Evolutionary conservation across 176 grass and related monocot genomes (phyloP).

Genomic region (Oryza coarctata): DNA sequence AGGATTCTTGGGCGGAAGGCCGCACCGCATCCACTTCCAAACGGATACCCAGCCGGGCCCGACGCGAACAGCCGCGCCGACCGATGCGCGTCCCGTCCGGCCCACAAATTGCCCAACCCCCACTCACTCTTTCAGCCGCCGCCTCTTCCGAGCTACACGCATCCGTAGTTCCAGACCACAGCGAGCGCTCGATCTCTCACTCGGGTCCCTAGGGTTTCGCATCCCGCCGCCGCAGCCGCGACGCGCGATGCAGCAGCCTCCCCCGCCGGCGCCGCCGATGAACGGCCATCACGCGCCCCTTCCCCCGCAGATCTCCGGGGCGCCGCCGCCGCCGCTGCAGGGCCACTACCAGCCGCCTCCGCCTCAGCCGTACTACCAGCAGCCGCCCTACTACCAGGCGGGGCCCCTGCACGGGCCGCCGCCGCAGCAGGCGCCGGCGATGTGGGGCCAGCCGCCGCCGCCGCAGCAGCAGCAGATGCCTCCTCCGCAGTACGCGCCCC

Average conservation of each 20-base stretch:
- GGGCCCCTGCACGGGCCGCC: constrained; percentile 11
- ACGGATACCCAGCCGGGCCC: too few relatives aligned
- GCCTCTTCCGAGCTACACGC: too few relatives aligned
- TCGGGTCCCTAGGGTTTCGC: constrained; percentile 56
- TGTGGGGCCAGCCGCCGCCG: constrained; percentile 21
- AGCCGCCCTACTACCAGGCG: constrained; percentile 38
- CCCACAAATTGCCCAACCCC: too few relatives aligned
- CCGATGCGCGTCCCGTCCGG: too few relatives aligned
- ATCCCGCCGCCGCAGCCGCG: constrained; percentile 21
- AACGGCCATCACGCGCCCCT: constrained; percentile 43
- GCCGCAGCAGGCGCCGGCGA: constrained; percentile 21
- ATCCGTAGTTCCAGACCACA: too few relatives aligned
- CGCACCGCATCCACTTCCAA: too few relatives aligned
- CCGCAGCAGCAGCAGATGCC: constrained; percentile 7
- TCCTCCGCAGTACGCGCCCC: constrained; percentile 35
- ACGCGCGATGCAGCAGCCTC: constrained; percentile 33
- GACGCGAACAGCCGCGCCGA: too few relatives aligned
- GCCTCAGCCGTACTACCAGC: constrained; percentile 32
- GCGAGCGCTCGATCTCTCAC: neutral
- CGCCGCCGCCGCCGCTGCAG: neutral
- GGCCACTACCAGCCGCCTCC: constrained; percentile 3
- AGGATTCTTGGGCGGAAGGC: too few relatives aligned
- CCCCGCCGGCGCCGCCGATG: constrained; percentile 28
- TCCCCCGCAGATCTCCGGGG: constrained; percentile 18
- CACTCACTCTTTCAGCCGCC: too few relatives aligned